Evolutionary conservation across 108 stramenopile species (phyloP).

Genomic region (Skeletonema menzelii): DNA sequence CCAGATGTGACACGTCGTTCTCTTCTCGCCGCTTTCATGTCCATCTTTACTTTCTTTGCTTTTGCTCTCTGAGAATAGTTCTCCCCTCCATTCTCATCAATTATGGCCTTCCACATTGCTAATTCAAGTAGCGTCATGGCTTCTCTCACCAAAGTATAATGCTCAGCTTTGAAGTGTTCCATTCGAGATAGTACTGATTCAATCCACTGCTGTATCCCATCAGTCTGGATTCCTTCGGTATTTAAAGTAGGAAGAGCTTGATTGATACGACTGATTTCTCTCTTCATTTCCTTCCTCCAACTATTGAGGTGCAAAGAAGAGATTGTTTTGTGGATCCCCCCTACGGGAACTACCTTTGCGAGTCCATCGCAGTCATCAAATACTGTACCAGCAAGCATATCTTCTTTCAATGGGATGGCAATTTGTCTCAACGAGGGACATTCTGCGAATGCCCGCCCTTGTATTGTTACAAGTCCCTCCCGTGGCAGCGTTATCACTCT

Average conservation of each 20-base stretch:
- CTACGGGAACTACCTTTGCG: background rate
- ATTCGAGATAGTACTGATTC: background rate
- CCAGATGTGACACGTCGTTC: too few species aligned
- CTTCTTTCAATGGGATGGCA: too few species aligned
- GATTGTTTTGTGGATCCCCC: background rate
- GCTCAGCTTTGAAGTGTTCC: background rate
- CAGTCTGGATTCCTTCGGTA: background rate
- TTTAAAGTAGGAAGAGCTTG: background rate
- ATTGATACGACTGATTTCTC: background rate
- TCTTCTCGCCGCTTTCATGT: too few species aligned
- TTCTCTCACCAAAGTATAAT: background rate
- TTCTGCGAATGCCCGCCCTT: too few species aligned
- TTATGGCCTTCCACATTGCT: conserved; percentile 1
- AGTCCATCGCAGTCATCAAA: background rate
- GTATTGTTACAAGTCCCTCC: too few species aligned
- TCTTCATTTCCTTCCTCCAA: background rate
- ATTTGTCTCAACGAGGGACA: too few species aligned
- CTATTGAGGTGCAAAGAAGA: background rate
- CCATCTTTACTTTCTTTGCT: too few species aligned
- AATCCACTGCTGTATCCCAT: background rate
- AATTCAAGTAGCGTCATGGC: conserved; percentile 4
- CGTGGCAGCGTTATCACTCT: too few species aligned
- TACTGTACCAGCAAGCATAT: too few species aligned
- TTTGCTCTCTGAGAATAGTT: background rate
- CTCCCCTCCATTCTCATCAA: background rate